These are phyloP conservation scores for Penicillium sp. DNA, from an alignment of 2,329 filamentous ascomycete genomes.

Conservation along the genomic window DNA sequence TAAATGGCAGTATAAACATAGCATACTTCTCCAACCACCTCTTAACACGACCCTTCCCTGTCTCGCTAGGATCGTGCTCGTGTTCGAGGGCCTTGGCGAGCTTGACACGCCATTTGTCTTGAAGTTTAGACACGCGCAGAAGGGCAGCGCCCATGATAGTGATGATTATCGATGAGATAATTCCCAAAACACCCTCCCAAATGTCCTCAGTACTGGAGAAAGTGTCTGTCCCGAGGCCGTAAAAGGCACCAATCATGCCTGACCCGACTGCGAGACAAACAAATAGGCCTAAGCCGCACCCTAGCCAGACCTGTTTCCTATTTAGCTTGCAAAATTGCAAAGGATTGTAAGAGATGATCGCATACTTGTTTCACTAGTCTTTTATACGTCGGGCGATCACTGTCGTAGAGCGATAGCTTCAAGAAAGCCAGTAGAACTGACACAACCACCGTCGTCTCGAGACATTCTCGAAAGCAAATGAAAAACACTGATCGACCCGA, in stretches of 20 bases:
- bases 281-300: constrained; percentile 60
- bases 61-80: constrained; percentile 39
- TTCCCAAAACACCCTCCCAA: constrained; percentile 75
- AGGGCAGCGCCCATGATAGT: constrained; percentile 76
- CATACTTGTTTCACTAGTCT: constrained; percentile 58
- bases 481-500: constrained; percentile 21
- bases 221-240: constrained; percentile 63
- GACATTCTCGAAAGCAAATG: constrained; percentile 67
- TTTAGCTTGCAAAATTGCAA: background rate
- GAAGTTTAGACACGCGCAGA: constrained; percentile 76
- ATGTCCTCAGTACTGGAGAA: constrained; percentile 70
- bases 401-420: constrained; percentile 71
- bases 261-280: constrained; percentile 65
- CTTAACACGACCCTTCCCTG: constrained; percentile 52
- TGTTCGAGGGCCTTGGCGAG: constrained; percentile 62
- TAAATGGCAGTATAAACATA: constrained; percentile 82
- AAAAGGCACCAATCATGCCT: constrained; percentile 71
- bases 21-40: constrained; percentile 71
- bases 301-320: constrained; percentile 58
- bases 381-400: constrained; percentile 64
- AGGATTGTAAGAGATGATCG: background rate
- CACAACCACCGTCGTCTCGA: constrained; percentile 81
- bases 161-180: constrained; percentile 77
- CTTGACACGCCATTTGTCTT: constrained; percentile 82
- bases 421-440: constrained; percentile 83